Evolutionary conservation across 2,329 filamentous ascomycete genomes (phyloP), one percentile per base, ranked within the genome.

Genomic region (Penicillium hordei): DNA sequence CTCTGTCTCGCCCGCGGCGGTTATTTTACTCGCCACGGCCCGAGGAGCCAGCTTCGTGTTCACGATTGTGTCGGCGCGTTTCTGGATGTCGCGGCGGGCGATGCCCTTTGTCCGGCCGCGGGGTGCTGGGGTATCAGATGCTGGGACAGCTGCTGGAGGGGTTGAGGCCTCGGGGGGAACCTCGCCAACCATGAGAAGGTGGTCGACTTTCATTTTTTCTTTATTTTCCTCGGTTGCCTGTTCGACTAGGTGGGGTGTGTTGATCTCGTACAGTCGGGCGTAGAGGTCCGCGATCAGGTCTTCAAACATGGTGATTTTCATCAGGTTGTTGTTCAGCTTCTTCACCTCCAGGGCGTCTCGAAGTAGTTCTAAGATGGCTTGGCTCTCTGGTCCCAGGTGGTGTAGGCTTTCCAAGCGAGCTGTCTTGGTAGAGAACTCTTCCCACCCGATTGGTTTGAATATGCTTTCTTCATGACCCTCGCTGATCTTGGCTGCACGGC

Each of bases 201-300:
- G 75, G 59, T 79, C 76, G 23, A 80, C 70, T 57, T 78, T 78
- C 74, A 80, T 79, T 48, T 76, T 76, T 44, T 79, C 76, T 45
- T 76, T 76, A 51, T 75, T 78, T 55, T 80, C 78, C 55, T 79
- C 78, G 25, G 72, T 74, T 48, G 67, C 70, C 59, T 75, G 73
- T 53, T 77, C 71, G 27, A 76, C 62, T 21, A 76, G 71, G 42
- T 72, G 72, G 48, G 71, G 72, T 60, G 73, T 66, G 44, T 75
- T 76, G 46, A 72, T 62, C 40, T 77, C 70, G 57, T 76, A 78
- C 10, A 77, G 56, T 13, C 86, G 82, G 1, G 90, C 89, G 73
- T 96, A 99, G 48, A 90, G 87, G 74, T 99, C 94, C 23, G 88
- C 89, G 63, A 97, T 89, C n/a, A 97, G 82, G 69, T 99, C 94